Conservation (phyloP, 768 basidiomycete species). For the Suillus tomentosus region DNA sequence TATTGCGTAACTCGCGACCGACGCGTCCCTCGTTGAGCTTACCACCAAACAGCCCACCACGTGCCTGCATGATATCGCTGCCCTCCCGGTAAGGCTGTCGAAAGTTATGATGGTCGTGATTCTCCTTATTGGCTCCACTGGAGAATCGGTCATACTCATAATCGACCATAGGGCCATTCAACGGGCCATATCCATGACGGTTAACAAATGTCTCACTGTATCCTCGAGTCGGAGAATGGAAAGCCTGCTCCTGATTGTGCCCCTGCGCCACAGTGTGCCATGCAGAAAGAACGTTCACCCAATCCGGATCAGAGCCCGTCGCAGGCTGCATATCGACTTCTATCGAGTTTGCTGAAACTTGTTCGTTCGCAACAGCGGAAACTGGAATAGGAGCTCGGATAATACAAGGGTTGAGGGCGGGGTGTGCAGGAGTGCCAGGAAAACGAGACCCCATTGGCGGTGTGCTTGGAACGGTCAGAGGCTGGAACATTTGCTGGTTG, state of each 20-base stretch:
- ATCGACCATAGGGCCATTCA: slow-evolving; percentile 10
- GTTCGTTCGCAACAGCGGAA: slow-evolving; percentile 7
- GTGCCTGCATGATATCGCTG: slow-evolving; percentile 21
- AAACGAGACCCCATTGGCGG: slow-evolving; percentile 23
- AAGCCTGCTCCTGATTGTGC: slow-evolving; percentile 11
- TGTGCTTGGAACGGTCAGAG: slow-evolving; percentile 29
- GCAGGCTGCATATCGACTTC: slow-evolving; percentile 34
- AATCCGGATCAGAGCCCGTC: slow-evolving; percentile 48
- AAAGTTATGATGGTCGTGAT: slow-evolving; percentile 24
- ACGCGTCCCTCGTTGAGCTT: slow-evolving; percentile 33
- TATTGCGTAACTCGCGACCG: slow-evolving; percentile 57
- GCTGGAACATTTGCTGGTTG: slow-evolving; percentile 34
- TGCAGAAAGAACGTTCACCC: slow-evolving; percentile 43
- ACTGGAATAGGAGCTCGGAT: slow-evolving; percentile 21
- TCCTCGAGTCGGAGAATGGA: slow-evolving; percentile 27
- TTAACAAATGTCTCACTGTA: neutral
- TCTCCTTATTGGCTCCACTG: slow-evolving; percentile 42
- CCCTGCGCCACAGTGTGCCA: slow-evolving; percentile 22
- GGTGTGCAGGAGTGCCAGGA: slow-evolving; percentile 19
- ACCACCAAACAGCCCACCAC: slow-evolving; percentile 37
- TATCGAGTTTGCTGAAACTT: neutral
- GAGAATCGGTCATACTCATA: slow-evolving; percentile 18
- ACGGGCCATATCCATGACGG: slow-evolving; percentile 17
- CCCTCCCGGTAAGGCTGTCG: slow-evolving; percentile 18
- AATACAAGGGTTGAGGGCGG: slow-evolving; percentile 18